These are phyloP conservation scores for Phyllosticta citribraziliensis DNA, from an alignment of 2,329 filamentous ascomycete species.

Conservation along the genomic window DNA sequence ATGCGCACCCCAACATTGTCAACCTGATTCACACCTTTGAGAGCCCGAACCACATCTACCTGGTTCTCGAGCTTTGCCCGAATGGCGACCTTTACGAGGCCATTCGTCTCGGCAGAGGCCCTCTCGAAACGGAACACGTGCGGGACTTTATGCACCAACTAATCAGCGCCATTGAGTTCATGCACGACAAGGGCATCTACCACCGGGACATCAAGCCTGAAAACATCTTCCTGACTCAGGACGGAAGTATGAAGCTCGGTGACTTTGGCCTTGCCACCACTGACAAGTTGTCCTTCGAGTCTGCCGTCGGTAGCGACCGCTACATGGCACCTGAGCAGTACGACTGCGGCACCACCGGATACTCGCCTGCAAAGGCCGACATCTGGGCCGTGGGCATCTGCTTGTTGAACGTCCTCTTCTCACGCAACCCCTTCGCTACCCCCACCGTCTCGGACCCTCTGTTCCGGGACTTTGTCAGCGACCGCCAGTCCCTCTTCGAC, in stretches of 20 bases:
- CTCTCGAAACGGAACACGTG: slow-evolving; percentile 90
- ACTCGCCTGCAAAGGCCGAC: slow-evolving; percentile 87
- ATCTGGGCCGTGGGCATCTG: slow-evolving; percentile 97
- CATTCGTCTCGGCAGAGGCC: slow-evolving; percentile 79
- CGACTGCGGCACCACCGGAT: slow-evolving; percentile 76
- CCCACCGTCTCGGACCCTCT: slow-evolving; percentile 85
- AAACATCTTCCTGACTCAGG: slow-evolving; percentile 89
- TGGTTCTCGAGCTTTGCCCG: slow-evolving; percentile 90
- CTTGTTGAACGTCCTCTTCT: slow-evolving; percentile 91
- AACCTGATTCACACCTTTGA: slow-evolving; percentile 87
- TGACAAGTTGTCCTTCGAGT: slow-evolving; percentile 83
- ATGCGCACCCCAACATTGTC: slow-evolving; percentile 81
- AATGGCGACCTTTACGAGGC: slow-evolving; percentile 97
- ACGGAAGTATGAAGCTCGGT: slow-evolving; percentile 87
- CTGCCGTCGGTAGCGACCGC: slow-evolving; percentile 89
- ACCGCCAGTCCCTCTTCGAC: slow-evolving; percentile 93
- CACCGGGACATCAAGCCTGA: slow-evolving; percentile 99
- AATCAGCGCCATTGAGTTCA: slow-evolving; percentile 77
- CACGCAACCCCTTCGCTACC: slow-evolving; percentile 87
- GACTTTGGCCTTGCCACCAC: slow-evolving; percentile 91
- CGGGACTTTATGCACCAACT: slow-evolving; percentile 95
- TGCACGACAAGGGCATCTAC: slow-evolving; percentile 84
- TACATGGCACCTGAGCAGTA: slow-evolving; percentile 99
- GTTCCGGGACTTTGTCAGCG: slow-evolving; percentile 84
- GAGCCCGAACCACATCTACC: slow-evolving; percentile 78